Base-by-base conservation (phyloP, 768 basidiomycete genomes). In the Leccinum subtestaceum region DNA sequence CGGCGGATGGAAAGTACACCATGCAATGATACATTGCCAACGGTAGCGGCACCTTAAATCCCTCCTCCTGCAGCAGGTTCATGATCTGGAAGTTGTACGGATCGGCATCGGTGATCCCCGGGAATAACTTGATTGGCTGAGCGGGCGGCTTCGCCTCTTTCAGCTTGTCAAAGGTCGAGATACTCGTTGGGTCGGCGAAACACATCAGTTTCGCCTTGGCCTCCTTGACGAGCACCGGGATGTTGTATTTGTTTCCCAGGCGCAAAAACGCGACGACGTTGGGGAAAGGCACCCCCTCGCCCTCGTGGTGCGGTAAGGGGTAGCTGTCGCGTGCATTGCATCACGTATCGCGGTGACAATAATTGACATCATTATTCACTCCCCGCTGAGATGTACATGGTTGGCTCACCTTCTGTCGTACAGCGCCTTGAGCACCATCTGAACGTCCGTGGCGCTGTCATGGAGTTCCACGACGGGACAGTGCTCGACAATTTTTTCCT, bases 391-490 rank as follows among this genome's bases (percentile, higher is more conserved):
- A 27, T 56, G 10, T 15, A 9, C 11, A 15, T 13, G 19, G 13
- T 7, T 6, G 19, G 6, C 55, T 23, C 17, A 47, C 62, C 38
- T 63, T 38, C 67, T 60, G 17, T 67, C 54, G 10, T 69, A 67
- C 32, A 66, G 25, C 5, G 65, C 65, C 38, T 45, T 60, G 8
- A 66, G 60, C 34, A 67, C 27, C 0, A 56, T 48, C 27, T 64
- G 57, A 10, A 69, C 3, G 8, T 70, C 63, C 0, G 2, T n/a
- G 19, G 31, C 52, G 2, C 40, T 6, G 17, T 70, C 70, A 2
- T 61, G 34, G 19, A 70, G 60, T 23, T 47, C 40, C 51, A 70
- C 6, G 38, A 60, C 61, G 4, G 68, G 70, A 55, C 66, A 67
- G 5, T 13, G 10, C 0, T 69, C 68, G 19, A 69, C 47, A 12